Evolutionary conservation across 116 monocot species (phyloP), one percentile per base, ranked within the genome.

Genomic region (Posidonia oceanica): DNA sequence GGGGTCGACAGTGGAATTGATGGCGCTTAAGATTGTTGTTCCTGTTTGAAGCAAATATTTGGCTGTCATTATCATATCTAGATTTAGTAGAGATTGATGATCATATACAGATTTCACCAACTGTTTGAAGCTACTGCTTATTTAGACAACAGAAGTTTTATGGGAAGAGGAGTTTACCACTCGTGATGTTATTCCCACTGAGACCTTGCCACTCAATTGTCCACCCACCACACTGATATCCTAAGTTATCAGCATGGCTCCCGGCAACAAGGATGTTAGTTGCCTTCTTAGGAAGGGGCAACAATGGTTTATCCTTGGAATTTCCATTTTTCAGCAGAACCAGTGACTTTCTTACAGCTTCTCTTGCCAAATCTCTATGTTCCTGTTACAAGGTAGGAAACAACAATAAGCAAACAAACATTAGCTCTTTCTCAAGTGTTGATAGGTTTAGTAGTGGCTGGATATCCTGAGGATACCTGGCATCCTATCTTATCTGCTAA

Each of bases 181-280:
- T 52, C 12, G 78, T 78, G 54, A 66, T 65, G 57, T 77, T 70
- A 37, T 77, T 77, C 39, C 81, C 81, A 18, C 74, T 74, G 14
- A 59, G 52, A 23, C 81, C 81, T 70, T 74, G 63, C 77, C 81
- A 81, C 38, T 59, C 66, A 36, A 81, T 81, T 1, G 77, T 77
- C 81, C 81, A 81, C 2, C 81, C 81, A 36, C 81, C 81, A 52
- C 76, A 77, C 56, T 81, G 81, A 60, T 77, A 77, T 5, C 81
- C 81, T 18, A 81, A 54, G 52, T 81, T 77, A 52, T 81, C 73
- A n/a, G 81, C 81, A 64, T 81, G 81, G 29, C 54, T 59, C 17
- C 81, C 81, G 1, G 81, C 77, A 23, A 81, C 77, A 13, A 81
- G 77, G 66, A 81, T 73, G 69, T 64, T 74, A 13, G 69, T 23